A percentile compares a stretch with the other conserved stretches of the same genome.
Evolutionary conservation across 2,329 filamentous ascomycete genomes (phyloP).

Genomic region (Didymella arachidicola): DNA sequence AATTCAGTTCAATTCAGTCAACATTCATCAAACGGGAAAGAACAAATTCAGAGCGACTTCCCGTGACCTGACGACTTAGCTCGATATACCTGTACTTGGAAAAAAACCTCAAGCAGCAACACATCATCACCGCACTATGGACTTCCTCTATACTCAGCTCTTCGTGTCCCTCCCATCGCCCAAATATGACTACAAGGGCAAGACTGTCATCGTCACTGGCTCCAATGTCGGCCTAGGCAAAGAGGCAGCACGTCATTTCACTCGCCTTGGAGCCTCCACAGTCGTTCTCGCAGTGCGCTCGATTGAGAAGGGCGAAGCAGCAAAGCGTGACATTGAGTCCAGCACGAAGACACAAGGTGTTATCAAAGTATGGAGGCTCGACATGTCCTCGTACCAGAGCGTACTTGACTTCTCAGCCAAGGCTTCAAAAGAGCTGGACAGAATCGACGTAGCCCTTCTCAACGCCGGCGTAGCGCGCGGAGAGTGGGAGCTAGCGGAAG

Average conservation of each 20-base stretch:
- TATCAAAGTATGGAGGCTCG: conserved; percentile 40
- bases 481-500: conserved; percentile 32
- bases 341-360: conserved; percentile 19
- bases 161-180: conserved; percentile 41
- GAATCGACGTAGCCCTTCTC: conserved; percentile 42
- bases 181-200: conserved; percentile 26
- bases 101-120: background rate
- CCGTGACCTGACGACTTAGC: background rate
- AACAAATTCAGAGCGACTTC: background rate
- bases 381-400: conserved; percentile 30
- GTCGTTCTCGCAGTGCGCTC: conserved; percentile 46
- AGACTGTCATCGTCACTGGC: conserved; percentile 55
- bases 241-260: conserved; percentile 41
- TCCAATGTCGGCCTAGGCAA: conserved; percentile 45
- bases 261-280: conserved; percentile 28
- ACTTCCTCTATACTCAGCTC: conserved; percentile 29
- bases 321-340: conserved; percentile 32
- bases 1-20: background rate
- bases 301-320: conserved; percentile 40
- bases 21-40: background rate
- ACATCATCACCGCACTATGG: background rate
- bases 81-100: background rate
- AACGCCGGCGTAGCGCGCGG: conserved; percentile 45
- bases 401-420: conserved; percentile 31
- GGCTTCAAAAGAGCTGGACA: conserved; percentile 28